These are phyloP conservation scores for Dendrostoma leiphaemia DNA, from an alignment of 2,329 filamentous ascomycete genomes.

Conservation along the genomic window DNA sequence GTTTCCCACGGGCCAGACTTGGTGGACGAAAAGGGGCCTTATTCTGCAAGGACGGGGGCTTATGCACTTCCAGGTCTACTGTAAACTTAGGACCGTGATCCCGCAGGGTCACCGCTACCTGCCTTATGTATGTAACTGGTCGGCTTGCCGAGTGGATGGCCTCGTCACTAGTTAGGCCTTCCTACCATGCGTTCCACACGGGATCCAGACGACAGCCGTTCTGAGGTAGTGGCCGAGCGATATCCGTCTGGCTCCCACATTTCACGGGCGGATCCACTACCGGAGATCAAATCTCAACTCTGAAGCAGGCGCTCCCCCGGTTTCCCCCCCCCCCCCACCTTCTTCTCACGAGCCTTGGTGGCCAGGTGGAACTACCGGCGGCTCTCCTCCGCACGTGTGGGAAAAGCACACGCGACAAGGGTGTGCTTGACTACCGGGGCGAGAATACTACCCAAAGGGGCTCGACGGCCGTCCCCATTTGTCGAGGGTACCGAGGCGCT, in stretches of 20 bases:
- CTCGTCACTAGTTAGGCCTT: too few species aligned
- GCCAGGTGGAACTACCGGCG: background rate
- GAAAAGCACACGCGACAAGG: background rate
- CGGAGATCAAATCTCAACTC: background rate
- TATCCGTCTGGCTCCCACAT: background rate
- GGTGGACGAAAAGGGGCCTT: too few species aligned
- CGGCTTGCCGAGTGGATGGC: background rate
- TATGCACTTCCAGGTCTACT: background rate
- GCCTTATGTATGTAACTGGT: too few species aligned
- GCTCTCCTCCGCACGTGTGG: background rate
- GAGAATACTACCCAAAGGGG: background rate
- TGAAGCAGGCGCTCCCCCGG: background rate
- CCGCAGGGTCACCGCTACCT: background rate
- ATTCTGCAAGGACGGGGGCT: too few species aligned
- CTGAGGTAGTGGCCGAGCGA: too few species aligned
- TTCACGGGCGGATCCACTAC: background rate
- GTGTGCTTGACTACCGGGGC: background rate
- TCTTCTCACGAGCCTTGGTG: background rate
- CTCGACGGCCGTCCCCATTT: background rate
- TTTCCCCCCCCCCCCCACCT: too few species aligned
- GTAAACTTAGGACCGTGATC: background rate
- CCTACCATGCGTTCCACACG: too few species aligned
- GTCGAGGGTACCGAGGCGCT: conserved; percentile 5
- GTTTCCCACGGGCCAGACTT: background rate
- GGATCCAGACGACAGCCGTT: too few species aligned